Base-by-base conservation (phyloP, 2,329 filamentous ascomycete species). In the Colletotrichum siamense region DNA sequence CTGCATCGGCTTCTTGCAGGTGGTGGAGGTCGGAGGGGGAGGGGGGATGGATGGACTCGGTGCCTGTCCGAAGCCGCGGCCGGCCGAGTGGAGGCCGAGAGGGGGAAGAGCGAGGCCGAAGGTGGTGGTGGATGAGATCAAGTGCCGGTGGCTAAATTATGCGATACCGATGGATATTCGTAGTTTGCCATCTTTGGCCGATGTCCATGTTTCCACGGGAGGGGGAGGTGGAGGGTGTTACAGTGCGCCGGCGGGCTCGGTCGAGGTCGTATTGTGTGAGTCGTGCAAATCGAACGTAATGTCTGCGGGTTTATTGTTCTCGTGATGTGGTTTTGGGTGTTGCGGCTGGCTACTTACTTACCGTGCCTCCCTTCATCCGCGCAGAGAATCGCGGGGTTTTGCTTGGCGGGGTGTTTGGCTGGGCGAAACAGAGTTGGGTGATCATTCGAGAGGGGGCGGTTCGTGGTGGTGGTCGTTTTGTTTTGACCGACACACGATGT, bases 321-420 rank as follows among this genome's bases (percentile, higher is more conserved):
- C n/a, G n/a, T 52, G 44, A 52, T 52, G n/a, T 52, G n/a, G 6
- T 22, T 7, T 8, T 22, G n/a, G 18, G 18, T 52, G 44, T 49
- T 49, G 4, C n/a, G 4, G 44, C n/a, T 52, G 44, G n/a, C 44
- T 52, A 24, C 10, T 13, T 52, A 52, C 44, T 52, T 13, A 52
- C n/a, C 26, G 9, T 66, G 2, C 4, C 34, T 22, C 22, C 34
- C 16, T 28, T 63, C 30, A 32, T 36, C 28, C 30, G 28, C 30
- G 13, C 15, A 22, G 59, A 64, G n/a, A 15, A 36, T 26, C n/a
- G 59, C 52, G 59, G 34, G 62, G 12, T 26, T 22, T 32, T 67
- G 70, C 68, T 69, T 69, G 64, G 65, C 64, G 55, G 39, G 52
- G 12, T 67, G 70, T 73, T 69, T 73, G 64, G 71, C 64, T 73